phyloP scores from a whole-genome alignment of 139 green algal genomes.

The Chlorella sp. region DNA sequence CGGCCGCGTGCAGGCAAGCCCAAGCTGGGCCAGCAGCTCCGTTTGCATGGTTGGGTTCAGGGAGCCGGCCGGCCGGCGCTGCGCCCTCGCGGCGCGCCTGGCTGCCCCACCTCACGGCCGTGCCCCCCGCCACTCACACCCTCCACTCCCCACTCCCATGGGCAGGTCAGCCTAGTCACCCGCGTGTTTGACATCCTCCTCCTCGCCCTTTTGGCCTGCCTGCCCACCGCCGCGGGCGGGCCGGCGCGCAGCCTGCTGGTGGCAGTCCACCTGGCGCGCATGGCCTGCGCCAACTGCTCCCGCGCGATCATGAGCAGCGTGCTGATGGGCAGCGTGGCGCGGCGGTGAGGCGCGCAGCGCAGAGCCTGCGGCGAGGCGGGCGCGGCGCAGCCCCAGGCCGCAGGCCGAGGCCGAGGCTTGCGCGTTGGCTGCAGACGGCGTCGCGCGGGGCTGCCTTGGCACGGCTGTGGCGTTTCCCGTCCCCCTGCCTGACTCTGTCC shows the following conservation, averaged over 20 bases:
- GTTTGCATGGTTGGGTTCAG: neutral
- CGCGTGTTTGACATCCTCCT: conserved; percentile 36
- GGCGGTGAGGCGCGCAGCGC: no score
- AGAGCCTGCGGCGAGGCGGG: no score
- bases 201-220: conserved; percentile 40
- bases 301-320: conserved; percentile 46
- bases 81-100: no score
- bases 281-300: conserved; percentile 40
- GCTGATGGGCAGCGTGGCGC: conserved; percentile 47
- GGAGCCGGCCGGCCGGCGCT: neutral
- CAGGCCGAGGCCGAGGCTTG: no score
- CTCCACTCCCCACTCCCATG: no score
- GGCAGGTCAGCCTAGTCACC: conserved; percentile 29
- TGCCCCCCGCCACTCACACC: neutral
- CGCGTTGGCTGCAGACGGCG: no score
- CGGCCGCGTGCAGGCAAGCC: conserved; percentile 22
- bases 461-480: no score
- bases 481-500: no score
- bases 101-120: no score
- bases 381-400: no score
- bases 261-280: conserved; percentile 37
- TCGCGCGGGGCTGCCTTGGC: no score
- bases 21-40: no score
- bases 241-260: conserved; percentile 21
- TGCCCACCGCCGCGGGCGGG: conserved; percentile 13